Percentiles rank a stretch among this genome's conserved stretches.
These are phyloP conservation scores for Simplicillium aogashimaense DNA, from an alignment of 2,329 filamentous ascomycete genomes.

Conservation along the genomic window DNA sequence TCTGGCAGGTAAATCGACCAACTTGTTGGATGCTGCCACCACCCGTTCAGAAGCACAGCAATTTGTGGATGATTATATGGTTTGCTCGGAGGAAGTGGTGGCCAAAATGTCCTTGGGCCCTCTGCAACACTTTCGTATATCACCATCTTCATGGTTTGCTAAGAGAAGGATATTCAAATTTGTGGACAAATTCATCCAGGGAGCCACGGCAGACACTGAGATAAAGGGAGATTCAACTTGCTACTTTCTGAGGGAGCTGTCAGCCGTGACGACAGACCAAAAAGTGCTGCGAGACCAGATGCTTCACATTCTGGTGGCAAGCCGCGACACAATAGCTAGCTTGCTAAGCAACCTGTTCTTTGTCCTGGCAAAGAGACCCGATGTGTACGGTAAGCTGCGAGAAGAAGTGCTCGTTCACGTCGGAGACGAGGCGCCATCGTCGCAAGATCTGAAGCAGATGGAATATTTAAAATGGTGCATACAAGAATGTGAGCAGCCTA, in stretches of 20 bases:
- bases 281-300: conserved; percentile 17
- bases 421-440: conserved; percentile 28
- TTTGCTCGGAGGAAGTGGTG: conserved; percentile 27
- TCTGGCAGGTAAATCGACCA: conserved; percentile 48
- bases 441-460: conserved; percentile 23
- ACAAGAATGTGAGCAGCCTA: conserved; percentile 40
- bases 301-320: conserved; percentile 34
- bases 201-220: conserved; percentile 10
- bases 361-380: conserved; percentile 27
- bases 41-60: conserved; percentile 8
- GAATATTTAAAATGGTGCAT: conserved; percentile 46
- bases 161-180: conserved; percentile 57
- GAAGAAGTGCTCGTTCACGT: conserved; percentile 32
- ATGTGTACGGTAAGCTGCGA: conserved; percentile 29
- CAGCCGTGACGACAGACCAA: conserved; percentile 19
- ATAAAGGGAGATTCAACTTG: conserved; percentile 14
- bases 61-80: conserved; percentile 22
- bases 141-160: conserved; percentile 51
- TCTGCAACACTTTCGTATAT: conserved; percentile 34
- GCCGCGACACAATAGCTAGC: conserved; percentile 43
- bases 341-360: conserved; percentile 35
- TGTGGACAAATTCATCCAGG: conserved; percentile 57
- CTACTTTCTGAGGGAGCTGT: conserved; percentile 20
- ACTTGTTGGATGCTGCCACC: conserved; percentile 15
- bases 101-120: conserved; percentile 39